Percentiles rank a stretch among this genome's conserved stretches.
Conservation (phyloP, 2,329 filamentous ascomycete genomes). For the Microdochium trichocladiopsis region DNA sequence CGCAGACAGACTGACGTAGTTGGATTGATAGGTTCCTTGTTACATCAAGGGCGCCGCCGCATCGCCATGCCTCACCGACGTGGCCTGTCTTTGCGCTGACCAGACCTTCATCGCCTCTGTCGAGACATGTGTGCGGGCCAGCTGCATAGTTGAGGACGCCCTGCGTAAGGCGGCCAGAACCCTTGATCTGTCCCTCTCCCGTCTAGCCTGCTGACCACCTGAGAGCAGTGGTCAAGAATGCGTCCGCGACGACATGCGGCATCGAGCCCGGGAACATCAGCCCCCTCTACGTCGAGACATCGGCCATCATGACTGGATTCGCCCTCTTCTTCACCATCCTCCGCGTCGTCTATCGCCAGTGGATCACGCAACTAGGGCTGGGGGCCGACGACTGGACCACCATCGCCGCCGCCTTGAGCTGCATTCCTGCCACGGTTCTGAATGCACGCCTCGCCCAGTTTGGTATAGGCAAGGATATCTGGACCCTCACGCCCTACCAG, state of each 20-base stretch:
- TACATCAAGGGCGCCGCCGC: neutral
- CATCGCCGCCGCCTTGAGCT: slow-evolving; percentile 15
- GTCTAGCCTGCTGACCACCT: neutral
- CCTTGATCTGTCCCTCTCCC: neutral
- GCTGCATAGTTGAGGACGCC: slow-evolving; percentile 21
- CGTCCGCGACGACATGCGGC: slow-evolving; percentile 17
- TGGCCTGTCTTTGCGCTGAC: slow-evolving; percentile 23
- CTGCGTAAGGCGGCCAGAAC: slow-evolving; percentile 16
- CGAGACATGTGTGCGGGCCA: slow-evolving; percentile 16
- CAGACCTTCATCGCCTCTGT: slow-evolving; percentile 13
- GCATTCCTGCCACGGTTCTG: slow-evolving; percentile 22
- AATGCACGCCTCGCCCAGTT: slow-evolving; percentile 4
- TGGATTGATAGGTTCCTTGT: neutral
- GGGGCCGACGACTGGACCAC: slow-evolving; percentile 27
- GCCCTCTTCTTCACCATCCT: slow-evolving; percentile 31
- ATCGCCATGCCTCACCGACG: slow-evolving; percentile 9
- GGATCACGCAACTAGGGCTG: slow-evolving; percentile 22
- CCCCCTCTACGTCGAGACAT: slow-evolving; percentile 23
- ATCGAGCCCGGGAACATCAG: slow-evolving; percentile 21
- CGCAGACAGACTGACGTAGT: too few species aligned
- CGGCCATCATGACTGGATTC: slow-evolving; percentile 23
- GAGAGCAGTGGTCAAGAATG: slow-evolving; percentile 7
- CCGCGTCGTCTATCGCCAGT: slow-evolving; percentile 28
- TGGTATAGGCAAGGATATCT: slow-evolving; percentile 25
- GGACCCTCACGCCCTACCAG: slow-evolving; percentile 17